phyloP scores from a whole-genome alignment of 1,139 yeast species.

The Pichia sp. region DNA sequence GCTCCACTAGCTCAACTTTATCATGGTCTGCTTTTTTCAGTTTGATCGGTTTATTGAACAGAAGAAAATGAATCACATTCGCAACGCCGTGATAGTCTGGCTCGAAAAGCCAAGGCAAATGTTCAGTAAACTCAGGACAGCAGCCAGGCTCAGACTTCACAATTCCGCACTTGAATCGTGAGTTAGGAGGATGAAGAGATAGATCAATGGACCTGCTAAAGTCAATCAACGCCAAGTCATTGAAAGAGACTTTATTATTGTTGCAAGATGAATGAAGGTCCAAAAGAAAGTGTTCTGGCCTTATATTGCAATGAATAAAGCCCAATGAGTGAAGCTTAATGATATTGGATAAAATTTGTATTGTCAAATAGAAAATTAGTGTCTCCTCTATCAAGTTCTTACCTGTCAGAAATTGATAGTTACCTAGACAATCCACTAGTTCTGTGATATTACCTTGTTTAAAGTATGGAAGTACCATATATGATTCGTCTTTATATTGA shows the following conservation, averaged over 20 bases:
- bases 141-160: conserved; percentile 63
- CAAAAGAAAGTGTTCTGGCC: conserved; percentile 84
- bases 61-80: conserved; percentile 60
- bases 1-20: conserved; percentile 32
- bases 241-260: conserved; percentile 12
- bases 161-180: conserved; percentile 37
- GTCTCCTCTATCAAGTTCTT: conserved; percentile 44
- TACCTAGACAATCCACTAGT: conserved; percentile 45
- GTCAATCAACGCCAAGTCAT: conserved; percentile 60
- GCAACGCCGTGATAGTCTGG: conserved; percentile 87
- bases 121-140: conserved; percentile 63
- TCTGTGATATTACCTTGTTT: conserved; percentile 74
- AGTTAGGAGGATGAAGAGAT: conserved; percentile 43
- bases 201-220: conserved; percentile 81
- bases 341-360: conserved; percentile 34
- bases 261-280: conserved; percentile 31
- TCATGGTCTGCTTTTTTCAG: conserved; percentile 28
- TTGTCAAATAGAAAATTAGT: conserved; percentile 54
- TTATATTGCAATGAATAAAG: conserved; percentile 78
- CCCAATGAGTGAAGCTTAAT: conserved; percentile 50
- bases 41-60: conserved; percentile 61
- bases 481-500: conserved; percentile 66
- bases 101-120: conserved; percentile 68
- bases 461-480: conserved; percentile 59
- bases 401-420: conserved; percentile 27